Base-by-base conservation (phyloP, 2,329 filamentous ascomycete species). In the Dactylellina drechsleri region DNA sequence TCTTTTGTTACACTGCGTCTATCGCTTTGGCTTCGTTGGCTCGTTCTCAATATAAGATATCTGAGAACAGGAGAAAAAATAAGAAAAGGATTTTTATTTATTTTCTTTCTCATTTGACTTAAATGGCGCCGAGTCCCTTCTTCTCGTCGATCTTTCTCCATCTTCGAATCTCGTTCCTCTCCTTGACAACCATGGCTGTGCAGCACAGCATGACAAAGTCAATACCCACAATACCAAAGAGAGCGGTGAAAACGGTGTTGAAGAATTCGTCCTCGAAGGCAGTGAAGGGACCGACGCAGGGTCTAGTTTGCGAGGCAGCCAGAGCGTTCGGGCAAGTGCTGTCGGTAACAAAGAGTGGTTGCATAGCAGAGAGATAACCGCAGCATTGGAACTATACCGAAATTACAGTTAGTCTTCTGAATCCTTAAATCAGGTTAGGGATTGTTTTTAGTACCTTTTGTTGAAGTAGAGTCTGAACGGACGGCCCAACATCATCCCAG, bases 121-220 rank as follows among this genome's bases (percentile, higher is more conserved):
- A 60, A 81, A 86, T 87, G 36, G 84, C 82, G 60, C 85, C 82
- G 77, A 83, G 83, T 61, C 89, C 87, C 77, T 82, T 87, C 87
- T 95, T 95, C 85, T 92, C 88, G 80, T 94, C 91, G 79, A 95
- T 93, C 80, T 91, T 86, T 72, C 88, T 87, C 83, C 92, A 95
- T 73, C 92, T 86, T 82, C 91, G 89, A 79, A 88, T 87, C 84
- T 95, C 92, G 83, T 90, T 91, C 80, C 91, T 88, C 79, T 92
- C 89, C 85, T 93, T 93, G 79, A 92, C 85, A 52, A 95, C 85
- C 82, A 92, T 92, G 31, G 90, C 89, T 12, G 90, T 88, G 78
- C 88, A 87, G 66, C 94, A 83, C 77, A 94, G 83, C 57, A 94
- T 84, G 60, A 92, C 80, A 49, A 86, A 86, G 80, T 93, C 89